phyloP scores from a whole-genome alignment of 225 moss, liverwort and hornwort species.

The Sphagnum contortum region DNA sequence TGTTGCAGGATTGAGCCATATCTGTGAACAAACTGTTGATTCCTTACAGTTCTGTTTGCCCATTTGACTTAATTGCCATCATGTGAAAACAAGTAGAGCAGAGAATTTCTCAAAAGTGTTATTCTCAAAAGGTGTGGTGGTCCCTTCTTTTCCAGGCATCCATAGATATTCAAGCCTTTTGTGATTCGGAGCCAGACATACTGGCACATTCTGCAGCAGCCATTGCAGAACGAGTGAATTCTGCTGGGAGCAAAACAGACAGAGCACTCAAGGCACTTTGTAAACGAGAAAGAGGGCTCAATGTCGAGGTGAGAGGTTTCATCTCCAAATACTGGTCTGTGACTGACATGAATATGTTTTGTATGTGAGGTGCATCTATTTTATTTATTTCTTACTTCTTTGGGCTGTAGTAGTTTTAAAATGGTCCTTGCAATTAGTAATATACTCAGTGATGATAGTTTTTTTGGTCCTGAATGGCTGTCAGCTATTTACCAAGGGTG shows the following conservation, averaged over 20 bases:
- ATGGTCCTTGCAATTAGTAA: too few species aligned
- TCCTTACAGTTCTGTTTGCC: too few species aligned
- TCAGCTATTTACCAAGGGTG: neutral
- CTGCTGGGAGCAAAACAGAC: conserved; percentile 49
- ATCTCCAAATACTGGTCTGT: neutral
- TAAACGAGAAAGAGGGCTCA: conserved; percentile 48
- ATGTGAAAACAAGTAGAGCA: too few species aligned
- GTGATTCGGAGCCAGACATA: conserved; percentile 50
- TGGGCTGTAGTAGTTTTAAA: too few species aligned
- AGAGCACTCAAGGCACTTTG: conserved; percentile 56
- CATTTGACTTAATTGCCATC: too few species aligned
- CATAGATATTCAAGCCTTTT: conserved; percentile 50
- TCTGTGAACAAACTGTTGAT: too few species aligned
- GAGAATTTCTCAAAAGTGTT: too few species aligned
- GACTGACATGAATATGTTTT: neutral
- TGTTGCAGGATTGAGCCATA: too few species aligned
- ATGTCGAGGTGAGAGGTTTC: conserved; percentile 35
- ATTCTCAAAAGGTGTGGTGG: too few species aligned
- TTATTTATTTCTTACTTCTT: too few species aligned
- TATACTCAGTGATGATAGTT: too few species aligned
- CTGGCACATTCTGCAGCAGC: conserved; percentile 44
- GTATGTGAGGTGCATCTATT: neutral
- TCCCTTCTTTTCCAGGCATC: conserved; percentile 29
- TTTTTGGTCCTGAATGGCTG: neutral
- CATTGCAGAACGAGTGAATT: conserved; percentile 53